These are phyloP conservation scores for Tetrahymena thermophila DNA, from an alignment of 73 alveolate species.

Conservation along the genomic window DNA sequence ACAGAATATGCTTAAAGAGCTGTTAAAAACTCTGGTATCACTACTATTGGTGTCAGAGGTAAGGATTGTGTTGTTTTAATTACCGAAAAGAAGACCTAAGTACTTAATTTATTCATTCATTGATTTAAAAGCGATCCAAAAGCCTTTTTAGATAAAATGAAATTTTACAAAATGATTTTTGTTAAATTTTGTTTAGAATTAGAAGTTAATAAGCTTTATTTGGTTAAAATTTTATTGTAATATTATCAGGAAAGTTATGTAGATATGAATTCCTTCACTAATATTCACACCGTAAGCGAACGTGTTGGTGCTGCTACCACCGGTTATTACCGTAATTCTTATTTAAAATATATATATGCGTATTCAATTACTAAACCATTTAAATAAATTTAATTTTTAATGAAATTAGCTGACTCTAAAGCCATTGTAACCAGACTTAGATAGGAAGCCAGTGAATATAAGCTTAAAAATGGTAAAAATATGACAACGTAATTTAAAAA, in stretches of 20 bases:
- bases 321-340: constrained; percentile 45
- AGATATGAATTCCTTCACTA: constrained; percentile 86
- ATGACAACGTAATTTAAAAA: background rate
- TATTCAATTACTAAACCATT: background rate
- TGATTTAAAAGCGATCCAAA: background rate
- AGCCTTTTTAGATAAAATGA: background rate
- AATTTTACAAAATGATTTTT: background rate
- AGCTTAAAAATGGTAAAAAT: constrained; percentile 67
- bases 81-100: constrained; percentile 23
- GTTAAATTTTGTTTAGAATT: background rate
- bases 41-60: constrained; percentile 93
- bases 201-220: background rate
- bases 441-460: constrained; percentile 79
- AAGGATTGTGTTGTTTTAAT: constrained; percentile 78
- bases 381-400: background rate
- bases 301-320: constrained; percentile 82
- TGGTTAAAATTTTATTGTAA: background rate
- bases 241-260: constrained; percentile 87
- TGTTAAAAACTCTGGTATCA: constrained; percentile 79
- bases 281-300: constrained; percentile 72
- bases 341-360: background rate
- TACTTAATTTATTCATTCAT: background rate
- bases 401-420: constrained; percentile 67
- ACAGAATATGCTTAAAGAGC: constrained; percentile 94
- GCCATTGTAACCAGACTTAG: constrained; percentile 78